Evolutionary conservation across 352 stramenopile genomes (phyloP).

Genomic region (Blastocystis sp.): DNA sequence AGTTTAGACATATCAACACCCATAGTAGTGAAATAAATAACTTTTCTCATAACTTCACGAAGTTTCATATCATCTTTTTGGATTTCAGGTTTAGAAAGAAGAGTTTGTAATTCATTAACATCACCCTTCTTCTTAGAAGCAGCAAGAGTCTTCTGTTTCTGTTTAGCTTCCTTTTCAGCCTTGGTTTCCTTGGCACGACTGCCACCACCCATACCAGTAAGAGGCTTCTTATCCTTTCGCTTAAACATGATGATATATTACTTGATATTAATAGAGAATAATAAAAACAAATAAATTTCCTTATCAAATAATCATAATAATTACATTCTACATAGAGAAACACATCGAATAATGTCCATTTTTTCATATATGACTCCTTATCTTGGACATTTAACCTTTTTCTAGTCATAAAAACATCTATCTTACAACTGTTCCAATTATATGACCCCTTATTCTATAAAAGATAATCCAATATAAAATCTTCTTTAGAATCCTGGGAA

Average conservation of each 20-base stretch:
- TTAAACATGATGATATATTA: constrained; percentile 29
- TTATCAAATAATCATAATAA: neutral
- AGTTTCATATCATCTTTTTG: constrained; percentile 86
- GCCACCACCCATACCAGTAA: constrained; percentile 36
- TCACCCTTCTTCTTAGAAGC: constrained; percentile 67
- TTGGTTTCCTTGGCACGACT: constrained; percentile 31
- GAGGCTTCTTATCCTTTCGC: constrained; percentile 35
- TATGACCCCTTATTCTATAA: too few relatives aligned
- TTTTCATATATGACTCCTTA: constrained; percentile 11
- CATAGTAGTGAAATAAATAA: constrained; percentile 98
- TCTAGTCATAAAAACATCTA: neutral
- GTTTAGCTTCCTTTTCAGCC: constrained; percentile 33
- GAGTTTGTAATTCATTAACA: constrained; percentile 68
- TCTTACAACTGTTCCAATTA: too few relatives aligned
- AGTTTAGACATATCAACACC: constrained; percentile 93
- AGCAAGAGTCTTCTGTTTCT: constrained; percentile 16
- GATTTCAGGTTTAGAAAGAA: constrained; percentile 77
- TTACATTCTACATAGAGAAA: neutral
- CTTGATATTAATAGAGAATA: neutral
- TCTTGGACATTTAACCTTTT: neutral
- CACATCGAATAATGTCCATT: neutral
- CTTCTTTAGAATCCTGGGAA: too few relatives aligned
- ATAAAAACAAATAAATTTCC: neutral
- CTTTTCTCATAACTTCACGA: constrained; percentile 97
- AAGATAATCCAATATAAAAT: too few relatives aligned